A percentile compares a stretch with the other conserved stretches of the same genome.
Evolutionary conservation across 805 yeast genomes (phyloP).

Genomic region (Groenewaldozyma salmanticensis): DNA sequence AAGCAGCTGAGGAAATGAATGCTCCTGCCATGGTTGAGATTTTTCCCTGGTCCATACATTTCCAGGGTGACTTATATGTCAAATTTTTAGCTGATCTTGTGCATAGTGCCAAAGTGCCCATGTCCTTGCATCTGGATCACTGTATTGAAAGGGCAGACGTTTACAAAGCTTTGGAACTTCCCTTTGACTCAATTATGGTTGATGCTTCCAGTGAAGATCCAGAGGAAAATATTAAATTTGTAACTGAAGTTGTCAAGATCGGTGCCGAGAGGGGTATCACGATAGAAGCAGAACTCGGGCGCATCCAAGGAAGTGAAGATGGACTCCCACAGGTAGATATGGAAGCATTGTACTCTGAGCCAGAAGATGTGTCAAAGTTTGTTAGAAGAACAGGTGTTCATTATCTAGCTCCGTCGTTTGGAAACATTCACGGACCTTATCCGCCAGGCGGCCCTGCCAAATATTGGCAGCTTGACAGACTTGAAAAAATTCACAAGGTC

Average conservation of each 20-base stretch:
- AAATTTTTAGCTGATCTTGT: constrained; percentile 16
- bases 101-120: constrained; percentile 28
- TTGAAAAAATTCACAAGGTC: constrained; percentile 15
- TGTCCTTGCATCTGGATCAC: constrained; percentile 31
- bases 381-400: constrained; percentile 28
- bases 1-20: constrained; percentile 28
- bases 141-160: constrained; percentile 28
- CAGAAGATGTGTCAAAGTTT: constrained; percentile 26
- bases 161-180: constrained; percentile 26
- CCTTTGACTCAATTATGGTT: constrained; percentile 33
- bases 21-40: constrained; percentile 29
- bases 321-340: constrained; percentile 24
- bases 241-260: constrained; percentile 24
- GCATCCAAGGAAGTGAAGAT: constrained; percentile 33
- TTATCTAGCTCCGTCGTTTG: constrained; percentile 31
- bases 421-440: constrained; percentile 32
- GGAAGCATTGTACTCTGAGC: constrained; percentile 29
- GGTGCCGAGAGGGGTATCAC: constrained; percentile 26
- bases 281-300: constrained; percentile 33
- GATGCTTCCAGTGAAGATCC: constrained; percentile 32
- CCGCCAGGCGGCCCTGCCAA: constrained; percentile 29
- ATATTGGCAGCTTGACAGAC: constrained; percentile 22
- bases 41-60: constrained; percentile 31
- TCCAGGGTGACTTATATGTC: constrained; percentile 12
- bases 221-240: constrained; percentile 26